Evolutionary conservation across 1,284 basidiomycete genomes (phyloP).

Genomic region (Ceratobasidium papillatum): DNA sequence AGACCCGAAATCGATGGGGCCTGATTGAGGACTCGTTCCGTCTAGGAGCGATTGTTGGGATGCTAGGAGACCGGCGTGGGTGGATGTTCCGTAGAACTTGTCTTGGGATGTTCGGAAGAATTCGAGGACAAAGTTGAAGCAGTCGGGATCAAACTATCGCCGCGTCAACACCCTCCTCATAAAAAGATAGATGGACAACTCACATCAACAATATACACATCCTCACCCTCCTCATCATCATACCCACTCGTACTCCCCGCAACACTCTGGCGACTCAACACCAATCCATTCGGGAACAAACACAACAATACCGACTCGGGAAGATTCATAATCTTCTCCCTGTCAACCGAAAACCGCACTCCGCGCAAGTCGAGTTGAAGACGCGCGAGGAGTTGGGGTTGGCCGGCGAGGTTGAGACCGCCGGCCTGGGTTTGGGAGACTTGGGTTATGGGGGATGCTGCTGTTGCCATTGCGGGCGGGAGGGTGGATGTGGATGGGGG

Average conservation of each 20-base stretch:
- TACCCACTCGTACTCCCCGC: conserved; percentile 66
- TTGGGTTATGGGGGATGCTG: conserved; percentile 84
- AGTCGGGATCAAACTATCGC: conserved; percentile 94
- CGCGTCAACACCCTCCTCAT: not conserved
- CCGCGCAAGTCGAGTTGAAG: conserved; percentile 94
- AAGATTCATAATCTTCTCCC: conserved; percentile 98
- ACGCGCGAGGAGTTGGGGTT: conserved; percentile 84
- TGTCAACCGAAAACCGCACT: conserved; percentile 91
- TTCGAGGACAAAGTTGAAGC: conserved; percentile 90
- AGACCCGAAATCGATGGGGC: conserved; percentile 64
- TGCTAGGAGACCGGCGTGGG: conserved; percentile 74
- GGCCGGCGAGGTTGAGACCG: conserved; percentile 58
- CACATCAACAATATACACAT: conserved; percentile 95
- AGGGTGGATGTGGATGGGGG: not conserved
- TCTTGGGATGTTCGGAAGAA: conserved; percentile 92
- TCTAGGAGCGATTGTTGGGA: conserved; percentile 83
- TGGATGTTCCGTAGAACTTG: conserved; percentile 89
- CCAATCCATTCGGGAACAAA: conserved; percentile 96
- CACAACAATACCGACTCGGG: conserved; percentile 97
- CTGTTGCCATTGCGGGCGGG: conserved; percentile 54
- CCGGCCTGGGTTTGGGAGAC: conserved; percentile 80
- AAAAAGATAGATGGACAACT: conserved; percentile 26
- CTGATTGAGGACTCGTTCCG: conserved; percentile 59
- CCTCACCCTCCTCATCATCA: conserved; percentile 88
- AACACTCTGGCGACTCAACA: conserved; percentile 86